These are phyloP conservation scores for Candida sp. DNA, from an alignment of 1,139 yeast species.

Conservation along the genomic window DNA sequence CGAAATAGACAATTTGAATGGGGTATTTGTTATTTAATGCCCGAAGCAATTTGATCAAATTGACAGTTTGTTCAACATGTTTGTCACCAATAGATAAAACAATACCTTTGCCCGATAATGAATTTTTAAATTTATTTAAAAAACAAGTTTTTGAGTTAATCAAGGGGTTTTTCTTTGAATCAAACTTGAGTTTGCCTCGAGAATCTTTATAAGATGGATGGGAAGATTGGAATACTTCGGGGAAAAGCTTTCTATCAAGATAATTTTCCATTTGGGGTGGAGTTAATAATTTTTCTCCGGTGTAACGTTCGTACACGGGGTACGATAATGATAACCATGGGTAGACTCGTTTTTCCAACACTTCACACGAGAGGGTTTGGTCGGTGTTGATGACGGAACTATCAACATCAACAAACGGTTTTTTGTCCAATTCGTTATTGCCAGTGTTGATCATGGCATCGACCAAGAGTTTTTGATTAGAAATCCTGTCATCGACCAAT, in stretches of 20 bases:
- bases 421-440: neutral
- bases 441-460: neutral
- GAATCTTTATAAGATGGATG: slow-evolving; percentile 6
- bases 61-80: slow-evolving; percentile 43
- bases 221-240: slow-evolving; percentile 15
- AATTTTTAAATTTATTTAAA: slow-evolving; percentile 32
- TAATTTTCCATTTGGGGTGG: slow-evolving; percentile 1
- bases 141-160: slow-evolving; percentile 28
- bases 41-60: slow-evolving; percentile 43
- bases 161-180: slow-evolving; percentile 12
- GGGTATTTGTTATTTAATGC: slow-evolving; percentile 46
- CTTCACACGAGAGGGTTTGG: slow-evolving; percentile 1
- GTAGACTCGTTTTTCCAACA: slow-evolving; percentile 11
- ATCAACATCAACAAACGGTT: neutral
- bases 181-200: slow-evolving; percentile 8
- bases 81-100: slow-evolving; percentile 46
- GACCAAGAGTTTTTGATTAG: slow-evolving; percentile 5
- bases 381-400: slow-evolving; percentile 1
- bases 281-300: slow-evolving; percentile 2
- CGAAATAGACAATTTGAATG: slow-evolving; percentile 51
- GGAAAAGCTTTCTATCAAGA: slow-evolving; percentile 4
- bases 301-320: slow-evolving; percentile 13
- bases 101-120: slow-evolving; percentile 46
- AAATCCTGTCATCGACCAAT: slow-evolving; percentile 6
- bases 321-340: slow-evolving; percentile 15